Percentiles rank a stretch among this genome's conserved stretches.
Conservation (phyloP, 208 protist genomes). For the Herpetomonas samuelpessoai region DNA sequence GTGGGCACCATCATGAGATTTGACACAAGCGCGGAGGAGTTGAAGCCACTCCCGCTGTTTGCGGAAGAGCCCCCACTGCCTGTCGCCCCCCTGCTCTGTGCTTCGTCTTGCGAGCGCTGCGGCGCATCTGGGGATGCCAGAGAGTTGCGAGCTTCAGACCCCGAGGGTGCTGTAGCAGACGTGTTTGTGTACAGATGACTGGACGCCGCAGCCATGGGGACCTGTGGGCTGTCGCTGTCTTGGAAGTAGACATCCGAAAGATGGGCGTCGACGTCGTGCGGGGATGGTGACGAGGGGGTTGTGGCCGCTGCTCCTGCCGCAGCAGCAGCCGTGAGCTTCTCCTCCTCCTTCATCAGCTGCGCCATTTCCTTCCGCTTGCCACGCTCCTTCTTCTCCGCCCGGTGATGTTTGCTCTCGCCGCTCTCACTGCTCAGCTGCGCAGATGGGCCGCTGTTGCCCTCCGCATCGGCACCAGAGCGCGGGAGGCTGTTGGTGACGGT, state of each 20-base stretch:
- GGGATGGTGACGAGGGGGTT: not conserved
- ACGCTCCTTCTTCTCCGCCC: not conserved
- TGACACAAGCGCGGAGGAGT: slow-evolving; percentile 4
- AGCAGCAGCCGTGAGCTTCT: not conserved
- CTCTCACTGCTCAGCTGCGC: not conserved
- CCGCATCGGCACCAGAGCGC: too few relatives aligned
- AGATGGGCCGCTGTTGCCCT: not conserved
- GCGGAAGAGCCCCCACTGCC: not conserved
- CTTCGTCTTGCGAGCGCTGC: too few relatives aligned
- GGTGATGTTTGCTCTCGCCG: not conserved
- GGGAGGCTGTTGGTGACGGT: not conserved
- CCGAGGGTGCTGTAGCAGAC: too few relatives aligned
- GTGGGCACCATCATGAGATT: slow-evolving; percentile 24
- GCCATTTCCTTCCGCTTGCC: not conserved
- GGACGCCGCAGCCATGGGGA: not conserved
- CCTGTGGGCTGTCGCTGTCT: not conserved
- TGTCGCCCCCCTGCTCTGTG: too few relatives aligned
- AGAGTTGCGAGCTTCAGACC: too few relatives aligned
- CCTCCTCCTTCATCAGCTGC: not conserved
- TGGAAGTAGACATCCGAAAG: not conserved
- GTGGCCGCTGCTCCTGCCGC: not conserved
- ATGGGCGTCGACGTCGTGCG: too few relatives aligned
- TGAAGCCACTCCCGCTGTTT: not conserved
- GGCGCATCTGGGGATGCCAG: too few relatives aligned
- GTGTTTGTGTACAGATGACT: too few relatives aligned